phyloP scores from a whole-genome alignment of 106 monocot species.

The Dendrobium huoshanense region DNA sequence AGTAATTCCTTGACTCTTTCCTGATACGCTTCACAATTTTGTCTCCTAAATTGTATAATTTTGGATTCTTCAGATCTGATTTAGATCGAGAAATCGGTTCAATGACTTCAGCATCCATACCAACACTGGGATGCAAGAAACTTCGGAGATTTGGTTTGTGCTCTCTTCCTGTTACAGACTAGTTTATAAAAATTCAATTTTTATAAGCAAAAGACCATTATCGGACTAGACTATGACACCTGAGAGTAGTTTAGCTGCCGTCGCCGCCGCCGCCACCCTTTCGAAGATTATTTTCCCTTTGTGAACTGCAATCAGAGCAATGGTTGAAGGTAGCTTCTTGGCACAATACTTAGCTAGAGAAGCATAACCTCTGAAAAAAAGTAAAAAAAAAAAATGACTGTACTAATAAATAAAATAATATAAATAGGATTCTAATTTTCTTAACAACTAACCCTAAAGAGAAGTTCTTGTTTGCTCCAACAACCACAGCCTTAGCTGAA shows the following conservation, averaged over 20 bases:
- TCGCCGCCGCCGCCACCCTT: slow-evolving; percentile 5
- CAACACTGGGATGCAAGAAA: slow-evolving; percentile 46
- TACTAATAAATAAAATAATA: neutral
- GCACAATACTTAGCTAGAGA: slow-evolving; percentile 72
- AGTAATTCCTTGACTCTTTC: neutral
- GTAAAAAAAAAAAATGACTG: neutral
- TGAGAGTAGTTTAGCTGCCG: slow-evolving; percentile 10
- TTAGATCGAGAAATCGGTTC: slow-evolving; percentile 15
- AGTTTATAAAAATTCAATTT: neutral
- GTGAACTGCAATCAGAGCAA: slow-evolving; percentile 51
- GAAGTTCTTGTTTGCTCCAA: slow-evolving; percentile 48
- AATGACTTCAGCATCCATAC: slow-evolving; percentile 29
- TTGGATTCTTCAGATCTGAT: too few relatives aligned
- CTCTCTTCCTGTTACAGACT: slow-evolving; percentile 15
- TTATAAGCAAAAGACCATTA: neutral
- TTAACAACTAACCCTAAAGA: slow-evolving; percentile 47
- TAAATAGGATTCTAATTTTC: neutral
- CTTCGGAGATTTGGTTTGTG: slow-evolving; percentile 24
- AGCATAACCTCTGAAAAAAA: slow-evolving; percentile 46
- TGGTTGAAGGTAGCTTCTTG: slow-evolving; percentile 57
- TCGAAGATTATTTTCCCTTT: slow-evolving; percentile 54
- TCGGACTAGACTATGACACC: slow-evolving; percentile 22
- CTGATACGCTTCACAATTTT: too few relatives aligned
- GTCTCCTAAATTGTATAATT: too few relatives aligned
- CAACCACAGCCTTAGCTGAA: slow-evolving; percentile 45